These are phyloP conservation scores for Polychaeton citri DNA, from an alignment of 2,329 filamentous ascomycete genomes.

Conservation along the genomic window DNA sequence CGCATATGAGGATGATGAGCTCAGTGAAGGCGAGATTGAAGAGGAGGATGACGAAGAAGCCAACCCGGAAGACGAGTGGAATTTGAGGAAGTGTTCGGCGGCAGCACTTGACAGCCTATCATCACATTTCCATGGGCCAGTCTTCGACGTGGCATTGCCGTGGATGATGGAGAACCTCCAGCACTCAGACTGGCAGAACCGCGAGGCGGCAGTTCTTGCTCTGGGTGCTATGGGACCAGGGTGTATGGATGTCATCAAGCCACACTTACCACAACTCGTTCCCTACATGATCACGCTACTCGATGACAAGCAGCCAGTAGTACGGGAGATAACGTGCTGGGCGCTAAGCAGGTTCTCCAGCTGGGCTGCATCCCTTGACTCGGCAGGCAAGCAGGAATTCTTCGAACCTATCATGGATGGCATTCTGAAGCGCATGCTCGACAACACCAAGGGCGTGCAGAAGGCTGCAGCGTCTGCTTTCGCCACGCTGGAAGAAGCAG, in stretches of 20 bases:
- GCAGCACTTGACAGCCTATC: conserved; percentile 91
- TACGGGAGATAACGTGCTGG: conserved; percentile 96
- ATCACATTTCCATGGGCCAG: conserved; percentile 71
- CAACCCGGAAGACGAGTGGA: conserved; percentile 88
- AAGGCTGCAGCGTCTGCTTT: conserved; percentile 93
- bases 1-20: conserved; percentile 45
- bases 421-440: conserved; percentile 85
- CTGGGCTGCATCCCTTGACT: conserved; percentile 71
- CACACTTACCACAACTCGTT: conserved; percentile 79
- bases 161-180: conserved; percentile 84
- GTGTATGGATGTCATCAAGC: conserved; percentile 78
- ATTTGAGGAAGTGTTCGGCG: conserved; percentile 89
- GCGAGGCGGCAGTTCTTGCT: conserved; percentile 87
- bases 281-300: conserved; percentile 81
- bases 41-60: conserved; percentile 56
- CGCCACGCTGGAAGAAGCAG: conserved; percentile 88
- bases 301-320: conserved; percentile 73
- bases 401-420: conserved; percentile 98
- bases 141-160: conserved; percentile 84
- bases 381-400: conserved; percentile 56
- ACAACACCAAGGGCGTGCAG: conserved; percentile 95
- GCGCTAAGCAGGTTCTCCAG: conserved; percentile 84
- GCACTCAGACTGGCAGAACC: conserved; percentile 78
- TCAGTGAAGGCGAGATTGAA: conserved; percentile 81
- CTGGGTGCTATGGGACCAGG: conserved; percentile 91